Base-by-base conservation (phyloP, 75 land plant genomes). In the Gnetum montanum region DNA sequence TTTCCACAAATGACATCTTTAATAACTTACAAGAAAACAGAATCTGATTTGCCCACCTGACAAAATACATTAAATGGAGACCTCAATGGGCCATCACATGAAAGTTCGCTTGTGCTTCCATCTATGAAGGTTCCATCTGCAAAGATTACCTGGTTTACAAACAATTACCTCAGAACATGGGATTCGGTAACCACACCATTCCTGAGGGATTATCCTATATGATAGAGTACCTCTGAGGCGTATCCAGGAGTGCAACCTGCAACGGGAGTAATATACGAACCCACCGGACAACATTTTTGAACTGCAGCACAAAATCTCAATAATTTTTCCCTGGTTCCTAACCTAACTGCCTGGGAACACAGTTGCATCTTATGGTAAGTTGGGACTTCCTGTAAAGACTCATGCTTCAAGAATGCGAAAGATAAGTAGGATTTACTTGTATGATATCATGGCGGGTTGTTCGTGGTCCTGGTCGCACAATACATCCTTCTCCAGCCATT, bases 101-200 rank as follows among this genome's bases (percentile, higher is more conserved):
- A 92, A 10, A 92, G 81, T 67, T 92, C 97, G 58, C 97, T 92
- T 37, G 97, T 92, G 49, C 97, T 88, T 35, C 97, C 97, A 74
- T 92, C 97, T 54, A 88, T 85, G 64, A 92, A 92, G 8, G 94
- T 92, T 54, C 94, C 94, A 82, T 92, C 82, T 33, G 97, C 97
- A 79, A 88, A 88, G n/a, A 92, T 72, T 12, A 88, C 97, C 97
- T 92, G 75, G 16, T 13, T 24, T 51, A 61, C 37, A 19, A 62
- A 29, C 13, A 22, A 22, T 15, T 12, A 13, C 13, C 36, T 7
- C 54, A 35, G 13, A 61, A 43, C 16, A 61, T 4, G 15, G 11
- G 24, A 61, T 7, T n/a, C n/a, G n/a, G n/a, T 61, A n/a, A 13
- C 63, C 4, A 10, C 19, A n/a, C n/a, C n/a, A 53, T 33, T 31